Evolutionary conservation across 2,329 filamentous ascomycete genomes (phyloP), one percentile per base, ranked within the genome.

Genomic region (Dothideomycetes sp.): DNA sequence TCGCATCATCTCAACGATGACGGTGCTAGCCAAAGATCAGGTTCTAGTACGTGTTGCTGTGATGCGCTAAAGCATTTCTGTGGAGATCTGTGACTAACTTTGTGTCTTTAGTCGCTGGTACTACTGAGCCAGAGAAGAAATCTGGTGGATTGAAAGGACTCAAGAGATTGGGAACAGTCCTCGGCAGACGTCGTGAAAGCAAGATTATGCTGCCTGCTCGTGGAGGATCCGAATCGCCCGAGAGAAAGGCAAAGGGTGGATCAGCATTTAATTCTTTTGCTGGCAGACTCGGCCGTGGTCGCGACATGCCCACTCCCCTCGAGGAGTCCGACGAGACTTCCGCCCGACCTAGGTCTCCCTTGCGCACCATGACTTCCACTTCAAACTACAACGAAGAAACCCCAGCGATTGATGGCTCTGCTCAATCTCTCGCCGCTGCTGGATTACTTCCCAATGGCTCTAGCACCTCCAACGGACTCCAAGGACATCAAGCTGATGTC

Each of bases 81-180:
- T 19, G 2, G 3, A 16, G 37, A 27, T 40, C 47, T 59, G 73
- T 76, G 51, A 73, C 73, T n/a, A 44, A 52, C 27, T 8, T 17
- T 2, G 4, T 16, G 36, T 29, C 38, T 14, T 34, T 34, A 9
- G 4, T 27, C 14, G 34, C 31, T 5, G 27, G 16, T 3, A n/a
- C 7, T 16, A 12, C 34, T 10, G 39, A 41, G 72, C 49, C 58
- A 34, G 51, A 53, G 22, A 52, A 52, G 38, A 50, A 51, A 42
- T 58, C 54, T 34, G 52, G 53, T 33, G 53, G 78, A 31, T 69
- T 77, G 34, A 75, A 73, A 50, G 56, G 57, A 8, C 47, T 64
- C 34, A 59, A 56, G 49, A 72, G 79, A 40, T 69, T 85, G 38
- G 80, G 81, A 12, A 84, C 80, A 10, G 79, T 84, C 65, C 70